A percentile compares a stretch with the other conserved stretches of the same genome.
Conservation (phyloP, 2,329 filamentous ascomycete species). For the Westerdykella sp. region DNA sequence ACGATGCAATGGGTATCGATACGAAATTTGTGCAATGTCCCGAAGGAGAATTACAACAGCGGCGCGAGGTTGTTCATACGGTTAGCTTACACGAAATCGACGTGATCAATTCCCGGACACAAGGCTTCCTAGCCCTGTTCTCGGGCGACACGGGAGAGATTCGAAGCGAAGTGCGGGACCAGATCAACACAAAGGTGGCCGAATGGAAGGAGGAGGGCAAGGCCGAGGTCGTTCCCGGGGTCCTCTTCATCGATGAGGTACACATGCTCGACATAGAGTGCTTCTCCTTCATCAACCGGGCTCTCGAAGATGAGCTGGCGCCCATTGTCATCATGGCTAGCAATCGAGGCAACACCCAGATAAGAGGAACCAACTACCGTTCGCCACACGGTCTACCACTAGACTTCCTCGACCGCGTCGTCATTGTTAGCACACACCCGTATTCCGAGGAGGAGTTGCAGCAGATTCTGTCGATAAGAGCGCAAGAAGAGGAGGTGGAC, state of each 20-base stretch:
- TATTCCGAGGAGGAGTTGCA: slow-evolving; percentile 81
- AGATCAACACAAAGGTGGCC: slow-evolving; percentile 98
- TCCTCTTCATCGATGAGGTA: slow-evolving; percentile 97
- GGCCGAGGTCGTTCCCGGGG: slow-evolving; percentile 93
- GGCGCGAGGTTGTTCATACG: slow-evolving; percentile 94
- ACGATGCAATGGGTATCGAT: slow-evolving; percentile 98
- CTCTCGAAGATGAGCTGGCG: slow-evolving; percentile 87
- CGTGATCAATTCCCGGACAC: slow-evolving; percentile 98
- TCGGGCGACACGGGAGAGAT: slow-evolving; percentile 98
- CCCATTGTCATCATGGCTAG: slow-evolving; percentile 99
- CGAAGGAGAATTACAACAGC: slow-evolving; percentile 93
- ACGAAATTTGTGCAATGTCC: slow-evolving; percentile 98
- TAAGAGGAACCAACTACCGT: slow-evolving; percentile 87
- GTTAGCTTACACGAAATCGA: slow-evolving; percentile 97
- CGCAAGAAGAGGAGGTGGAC: slow-evolving; percentile 93
- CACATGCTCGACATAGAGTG: slow-evolving; percentile 99
- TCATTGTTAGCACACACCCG: slow-evolving; percentile 88
- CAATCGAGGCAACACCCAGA: slow-evolving; percentile 86
- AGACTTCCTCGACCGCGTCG: slow-evolving; percentile 91
- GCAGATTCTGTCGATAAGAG: slow-evolving; percentile 86
- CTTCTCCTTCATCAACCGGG: slow-evolving; percentile 97
- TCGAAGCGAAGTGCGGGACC: slow-evolving; percentile 89
- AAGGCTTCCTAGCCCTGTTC: slow-evolving; percentile 94
- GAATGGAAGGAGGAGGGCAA: slow-evolving; percentile 99
- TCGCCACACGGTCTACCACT: slow-evolving; percentile 90